A percentile compares a stretch with the other conserved stretches of the same genome.
phyloP scores from a whole-genome alignment of 805 yeast genomes.

The Hanseniaspora jakobsenii region DNA sequence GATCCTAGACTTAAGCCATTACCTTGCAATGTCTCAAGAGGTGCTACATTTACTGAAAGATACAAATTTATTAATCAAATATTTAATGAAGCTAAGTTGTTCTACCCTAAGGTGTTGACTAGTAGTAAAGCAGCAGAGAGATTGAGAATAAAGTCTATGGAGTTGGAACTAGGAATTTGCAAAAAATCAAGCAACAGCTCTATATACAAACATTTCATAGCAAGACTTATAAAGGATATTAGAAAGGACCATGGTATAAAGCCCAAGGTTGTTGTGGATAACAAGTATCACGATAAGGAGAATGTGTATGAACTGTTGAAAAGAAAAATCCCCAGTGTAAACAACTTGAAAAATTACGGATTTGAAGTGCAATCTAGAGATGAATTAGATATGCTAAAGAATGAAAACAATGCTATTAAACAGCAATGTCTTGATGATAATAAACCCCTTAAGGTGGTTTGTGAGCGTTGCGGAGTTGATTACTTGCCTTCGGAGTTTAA shows the following conservation, averaged over 20 bases:
- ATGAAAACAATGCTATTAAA: too few species aligned
- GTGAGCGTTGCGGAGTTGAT: slow-evolving; percentile 26
- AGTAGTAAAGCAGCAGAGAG: slow-evolving; percentile 11
- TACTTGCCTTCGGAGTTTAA: slow-evolving; percentile 22
- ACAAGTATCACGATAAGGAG: not conserved
- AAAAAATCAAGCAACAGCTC: slow-evolving; percentile 23
- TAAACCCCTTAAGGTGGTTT: too few species aligned
- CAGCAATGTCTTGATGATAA: too few species aligned
- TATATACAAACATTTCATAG: slow-evolving; percentile 26
- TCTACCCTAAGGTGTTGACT: slow-evolving; percentile 16
- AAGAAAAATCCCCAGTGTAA: not conserved
- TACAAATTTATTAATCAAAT: slow-evolving; percentile 25
- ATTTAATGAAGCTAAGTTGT: slow-evolving; percentile 19
- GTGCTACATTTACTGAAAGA: slow-evolving; percentile 27
- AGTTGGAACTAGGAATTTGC: slow-evolving; percentile 8
- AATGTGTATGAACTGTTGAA: slow-evolving; percentile 1
- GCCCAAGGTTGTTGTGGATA: not conserved
- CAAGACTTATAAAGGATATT: slow-evolving; percentile 26
- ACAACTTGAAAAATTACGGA: slow-evolving; percentile 4
- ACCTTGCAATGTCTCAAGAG: slow-evolving; percentile 2
- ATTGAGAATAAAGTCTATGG: slow-evolving; percentile 6
- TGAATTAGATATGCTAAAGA: too few species aligned
- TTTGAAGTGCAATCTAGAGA: too few species aligned
- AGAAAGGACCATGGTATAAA: slow-evolving; percentile 22
- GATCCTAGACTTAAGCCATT: slow-evolving; percentile 10